phyloP scores from a whole-genome alignment of 306 rosid species.

The Mimosa pudica region DNA sequence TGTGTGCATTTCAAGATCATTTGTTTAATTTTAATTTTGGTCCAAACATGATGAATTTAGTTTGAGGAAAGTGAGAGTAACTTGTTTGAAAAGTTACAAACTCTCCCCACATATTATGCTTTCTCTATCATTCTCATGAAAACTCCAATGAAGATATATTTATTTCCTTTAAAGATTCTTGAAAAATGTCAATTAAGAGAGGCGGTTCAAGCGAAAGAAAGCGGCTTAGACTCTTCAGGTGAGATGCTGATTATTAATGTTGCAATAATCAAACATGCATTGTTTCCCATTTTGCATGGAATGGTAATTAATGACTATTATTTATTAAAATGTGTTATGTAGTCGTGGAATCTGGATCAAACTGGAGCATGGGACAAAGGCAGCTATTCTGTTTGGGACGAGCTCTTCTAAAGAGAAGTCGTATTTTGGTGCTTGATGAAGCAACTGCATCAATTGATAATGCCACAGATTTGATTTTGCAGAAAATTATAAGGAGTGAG shows the following conservation, averaged over 20 bases:
- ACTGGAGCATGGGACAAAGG: conserved; percentile 97
- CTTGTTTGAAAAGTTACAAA: background rate
- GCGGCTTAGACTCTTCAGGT: conserved; percentile 74
- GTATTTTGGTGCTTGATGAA: conserved; percentile 84
- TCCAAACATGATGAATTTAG: background rate
- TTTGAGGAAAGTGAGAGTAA: background rate
- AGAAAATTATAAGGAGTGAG: conserved; percentile 75
- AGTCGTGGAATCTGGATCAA: conserved; percentile 91
- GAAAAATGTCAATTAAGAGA: conserved; percentile 81
- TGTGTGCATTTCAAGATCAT: too few relatives aligned
- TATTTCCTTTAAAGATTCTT: conserved; percentile 63
- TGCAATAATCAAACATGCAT: background rate
- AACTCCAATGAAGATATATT: background rate
- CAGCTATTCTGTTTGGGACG: conserved; percentile 93
- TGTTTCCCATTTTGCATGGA: background rate
- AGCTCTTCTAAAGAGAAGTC: conserved; percentile 78
- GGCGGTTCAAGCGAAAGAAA: conserved; percentile 69
- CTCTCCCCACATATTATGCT: background rate
- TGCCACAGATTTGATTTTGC: conserved; percentile 86
- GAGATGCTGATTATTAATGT: background rate
- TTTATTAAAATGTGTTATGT: conserved; percentile 21
- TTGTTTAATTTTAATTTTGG: background rate
- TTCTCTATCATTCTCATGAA: background rate
- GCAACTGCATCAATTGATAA: conserved; percentile 96
- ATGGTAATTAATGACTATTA: background rate